These are phyloP conservation scores for Saksenaea oblongispora DNA, from an alignment of 371 early-diverging fungal genomes.

Conservation along the genomic window DNA sequence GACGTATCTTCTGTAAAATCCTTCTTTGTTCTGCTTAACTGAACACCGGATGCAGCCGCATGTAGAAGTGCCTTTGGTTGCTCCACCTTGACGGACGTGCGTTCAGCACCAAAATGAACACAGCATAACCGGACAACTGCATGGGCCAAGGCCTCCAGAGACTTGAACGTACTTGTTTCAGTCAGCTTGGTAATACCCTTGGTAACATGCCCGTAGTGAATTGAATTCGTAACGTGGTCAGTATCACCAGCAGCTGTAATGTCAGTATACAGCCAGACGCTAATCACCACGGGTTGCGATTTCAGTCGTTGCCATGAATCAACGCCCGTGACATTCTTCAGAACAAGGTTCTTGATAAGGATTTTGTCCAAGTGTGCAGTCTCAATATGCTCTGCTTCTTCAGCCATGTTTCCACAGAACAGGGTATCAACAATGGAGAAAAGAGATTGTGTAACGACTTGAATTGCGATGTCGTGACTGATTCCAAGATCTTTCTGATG, in stretches of 20 bases:
- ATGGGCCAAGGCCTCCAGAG: conserved; percentile 75
- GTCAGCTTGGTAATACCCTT: conserved; percentile 77
- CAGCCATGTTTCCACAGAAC: not conserved
- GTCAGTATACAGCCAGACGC: conserved; percentile 72
- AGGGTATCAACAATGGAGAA: not conserved
- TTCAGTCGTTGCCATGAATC: conserved; percentile 93
- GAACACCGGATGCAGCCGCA: conserved; percentile 87
- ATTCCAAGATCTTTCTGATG: not conserved
- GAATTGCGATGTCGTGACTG: not conserved
- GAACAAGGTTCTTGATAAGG: conserved; percentile 76
- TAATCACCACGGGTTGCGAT: conserved; percentile 84
- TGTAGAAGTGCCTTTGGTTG: conserved; percentile 92
- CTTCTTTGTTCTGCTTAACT: conserved; percentile 72
- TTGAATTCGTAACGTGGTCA: conserved; percentile 76
- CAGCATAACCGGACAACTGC: conserved; percentile 66
- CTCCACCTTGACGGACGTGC: conserved; percentile 76
- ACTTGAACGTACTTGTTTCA: conserved; percentile 69
- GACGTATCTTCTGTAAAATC: conserved; percentile 30
- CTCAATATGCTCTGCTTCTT: not conserved
- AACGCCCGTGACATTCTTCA: conserved; percentile 87
- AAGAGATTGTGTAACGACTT: conserved; percentile 9
- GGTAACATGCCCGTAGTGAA: conserved; percentile 84
- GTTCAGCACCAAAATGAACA: conserved; percentile 55
- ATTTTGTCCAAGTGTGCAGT: conserved; percentile 67
- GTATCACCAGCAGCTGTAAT: conserved; percentile 76